Evolutionary conservation across 495 filamentous ascomycete species (phyloP).

Genomic region (Mycothermus thermophilus): DNA sequence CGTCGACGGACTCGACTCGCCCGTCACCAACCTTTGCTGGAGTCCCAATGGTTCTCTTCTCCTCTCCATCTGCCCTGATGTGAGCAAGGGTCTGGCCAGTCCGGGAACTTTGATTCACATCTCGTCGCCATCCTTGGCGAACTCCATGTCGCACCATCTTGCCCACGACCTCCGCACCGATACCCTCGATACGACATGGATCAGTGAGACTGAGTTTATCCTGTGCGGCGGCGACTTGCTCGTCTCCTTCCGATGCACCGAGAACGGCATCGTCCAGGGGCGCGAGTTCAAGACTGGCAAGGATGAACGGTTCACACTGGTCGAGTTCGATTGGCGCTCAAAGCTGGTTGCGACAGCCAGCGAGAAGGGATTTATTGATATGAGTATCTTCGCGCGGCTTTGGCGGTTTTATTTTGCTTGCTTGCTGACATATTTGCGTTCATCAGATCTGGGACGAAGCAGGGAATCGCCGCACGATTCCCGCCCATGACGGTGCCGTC

Average conservation of each 20-base stretch:
- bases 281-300: slow-evolving; percentile 28
- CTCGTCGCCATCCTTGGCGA: slow-evolving; percentile 27
- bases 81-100: slow-evolving; percentile 18
- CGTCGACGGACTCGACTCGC: slow-evolving; percentile 34
- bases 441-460: slow-evolving; percentile 36
- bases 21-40: slow-evolving; percentile 48
- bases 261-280: slow-evolving; percentile 24
- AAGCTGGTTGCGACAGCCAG: slow-evolving; percentile 35
- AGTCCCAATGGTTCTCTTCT: slow-evolving; percentile 40
- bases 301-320: slow-evolving; percentile 30
- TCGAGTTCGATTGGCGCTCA: slow-evolving; percentile 34
- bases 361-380: slow-evolving; percentile 38
- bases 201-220: slow-evolving; percentile 41
- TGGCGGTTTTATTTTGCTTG: background rate
- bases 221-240: slow-evolving; percentile 44
- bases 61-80: slow-evolving; percentile 39
- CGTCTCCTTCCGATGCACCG: slow-evolving; percentile 23
- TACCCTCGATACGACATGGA: slow-evolving; percentile 47
- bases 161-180: slow-evolving; percentile 32
- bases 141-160: slow-evolving; percentile 29
- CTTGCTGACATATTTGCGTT: background rate
- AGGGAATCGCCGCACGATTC: slow-evolving; percentile 31
- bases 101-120: slow-evolving; percentile 36
- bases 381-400: slow-evolving; percentile 15
- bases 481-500: slow-evolving; percentile 35